Evolutionary conservation across 106 monocot genomes (phyloP).

Genomic region (Allium sativum): DNA sequence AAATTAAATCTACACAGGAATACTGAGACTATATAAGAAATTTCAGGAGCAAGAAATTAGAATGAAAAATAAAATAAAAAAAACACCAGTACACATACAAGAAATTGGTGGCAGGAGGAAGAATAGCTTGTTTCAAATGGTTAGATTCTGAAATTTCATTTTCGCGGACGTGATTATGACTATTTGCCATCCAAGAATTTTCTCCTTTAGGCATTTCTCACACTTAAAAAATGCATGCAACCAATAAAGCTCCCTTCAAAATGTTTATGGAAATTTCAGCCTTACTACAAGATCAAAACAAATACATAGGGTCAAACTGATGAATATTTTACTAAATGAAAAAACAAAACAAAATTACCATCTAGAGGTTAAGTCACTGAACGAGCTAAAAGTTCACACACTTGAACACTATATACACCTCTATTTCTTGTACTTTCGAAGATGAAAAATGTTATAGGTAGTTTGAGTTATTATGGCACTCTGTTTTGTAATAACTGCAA

Average conservation of each 20-base stretch:
- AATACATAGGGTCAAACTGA: background rate
- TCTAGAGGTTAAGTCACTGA: background rate
- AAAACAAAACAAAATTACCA: background rate
- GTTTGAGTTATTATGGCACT: background rate
- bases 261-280: background rate
- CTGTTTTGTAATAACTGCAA: conserved; percentile 12
- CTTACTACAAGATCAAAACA: background rate
- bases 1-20: background rate
- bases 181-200: conserved; percentile 26
- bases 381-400: conserved; percentile 4
- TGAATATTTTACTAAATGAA: background rate
- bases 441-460: too few relatives aligned
- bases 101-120: conserved; percentile 36
- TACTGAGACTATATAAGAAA: too few relatives aligned
- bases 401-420: background rate
- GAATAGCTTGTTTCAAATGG: conserved; percentile 32
- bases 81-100: conserved; percentile 16
- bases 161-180: conserved; percentile 31
- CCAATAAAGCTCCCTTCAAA: background rate
- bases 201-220: conserved; percentile 11
- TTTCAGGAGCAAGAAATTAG: too few relatives aligned
- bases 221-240: conserved; percentile 8
- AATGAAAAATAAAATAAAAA: background rate
- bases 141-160: conserved; percentile 34
- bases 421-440: background rate